Evolutionary conservation across 2,329 filamentous ascomycete species (phyloP), one percentile per base, ranked within the genome.

Genomic region (Coniochaeta sp.): DNA sequence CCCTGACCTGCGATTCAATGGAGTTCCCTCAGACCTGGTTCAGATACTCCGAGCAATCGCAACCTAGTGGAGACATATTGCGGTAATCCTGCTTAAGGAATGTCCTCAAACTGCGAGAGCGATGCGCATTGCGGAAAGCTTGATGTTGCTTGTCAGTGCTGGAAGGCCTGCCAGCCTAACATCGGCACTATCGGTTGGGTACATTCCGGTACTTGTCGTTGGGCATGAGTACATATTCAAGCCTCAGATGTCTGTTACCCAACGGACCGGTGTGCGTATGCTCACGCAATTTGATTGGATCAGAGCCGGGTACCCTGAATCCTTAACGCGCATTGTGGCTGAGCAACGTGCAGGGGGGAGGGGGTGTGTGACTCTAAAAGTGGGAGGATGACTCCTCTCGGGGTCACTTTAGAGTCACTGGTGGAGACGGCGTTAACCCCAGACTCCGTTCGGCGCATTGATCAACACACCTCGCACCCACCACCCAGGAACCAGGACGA

Each of bases 201-300:
- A 51, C 35, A 22, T 14, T 16, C 16, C 55, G 49, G 57, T 57
- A 61, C 53, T 49, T 20, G 14, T 8, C 42, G 51, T 57, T 57
- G 56, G 56, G 56, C 55, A 22, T n/a, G 56, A 50, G 57, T 57
- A 61, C 53, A 50, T 20, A 12, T 8, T 38, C 22, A 46, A 24
- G 56, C 48, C 48, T 14, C 33, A 38, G 49, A 49, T 51, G 52
- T 54, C 57, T 58, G 55, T 57, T 56, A 57, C 57, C 59, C 56
- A 53, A 58, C 51, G 32, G 52, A 52, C 50, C 38, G 31, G 50
- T n/a, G 14, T 24, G 7, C 24, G 3, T 7, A 24, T 12, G 13
- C 12, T 12, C 3, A 10, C 7, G 9, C 53, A 48, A 53, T 52
- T 45, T 49, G 47, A 59, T 58, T 59, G 57, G 38, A 6, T 26